A percentile compares a stretch with the other conserved stretches of the same genome.
phyloP scores from a whole-genome alignment of 1,284 basidiomycete genomes.

The Inonotus hispidus region DNA sequence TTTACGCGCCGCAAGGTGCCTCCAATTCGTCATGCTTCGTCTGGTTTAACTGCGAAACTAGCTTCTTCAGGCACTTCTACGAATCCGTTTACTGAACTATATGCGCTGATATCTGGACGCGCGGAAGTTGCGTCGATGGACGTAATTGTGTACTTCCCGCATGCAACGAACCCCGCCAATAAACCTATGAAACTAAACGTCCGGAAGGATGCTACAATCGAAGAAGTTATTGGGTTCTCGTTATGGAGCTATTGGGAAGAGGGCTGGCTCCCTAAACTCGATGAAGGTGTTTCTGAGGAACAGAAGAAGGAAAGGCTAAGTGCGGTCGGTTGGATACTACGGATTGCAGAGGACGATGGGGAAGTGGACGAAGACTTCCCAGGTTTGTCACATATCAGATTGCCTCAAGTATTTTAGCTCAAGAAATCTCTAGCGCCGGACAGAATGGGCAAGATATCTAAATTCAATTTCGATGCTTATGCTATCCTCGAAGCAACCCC shows the following conservation, averaged over 20 bases:
- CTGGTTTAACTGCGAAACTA: constrained; percentile 63
- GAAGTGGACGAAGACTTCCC: constrained; percentile 99
- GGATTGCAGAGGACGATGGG: constrained; percentile 95
- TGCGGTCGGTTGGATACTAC: constrained; percentile 89
- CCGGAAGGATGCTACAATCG: constrained; percentile 84
- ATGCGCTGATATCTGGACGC: constrained; percentile 73
- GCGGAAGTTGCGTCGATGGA: constrained; percentile 58
- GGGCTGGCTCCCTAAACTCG: constrained; percentile 72
- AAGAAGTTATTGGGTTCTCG: constrained; percentile 93
- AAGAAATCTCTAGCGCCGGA: constrained; percentile 70
- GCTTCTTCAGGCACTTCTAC: constrained; percentile 49
- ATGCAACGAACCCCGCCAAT: constrained; percentile 58
- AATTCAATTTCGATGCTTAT: constrained; percentile 90
- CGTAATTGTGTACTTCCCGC: constrained; percentile 86
- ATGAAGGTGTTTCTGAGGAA: constrained; percentile 59
- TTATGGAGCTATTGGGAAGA: constrained; percentile 92
- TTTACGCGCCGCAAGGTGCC: constrained; percentile 51
- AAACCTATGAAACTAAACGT: constrained; percentile 64
- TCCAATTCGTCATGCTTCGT: constrained; percentile 38
- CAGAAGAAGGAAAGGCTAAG: constrained; percentile 58
- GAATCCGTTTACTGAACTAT: constrained; percentile 81
- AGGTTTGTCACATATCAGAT: constrained; percentile 38
- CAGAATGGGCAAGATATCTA: constrained; percentile 76
- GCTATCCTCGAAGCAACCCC: constrained; percentile 76
- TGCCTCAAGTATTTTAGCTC: background rate